phyloP scores from a whole-genome alignment of 2,329 filamentous ascomycete species.

The Balansia obtecta region DNA sequence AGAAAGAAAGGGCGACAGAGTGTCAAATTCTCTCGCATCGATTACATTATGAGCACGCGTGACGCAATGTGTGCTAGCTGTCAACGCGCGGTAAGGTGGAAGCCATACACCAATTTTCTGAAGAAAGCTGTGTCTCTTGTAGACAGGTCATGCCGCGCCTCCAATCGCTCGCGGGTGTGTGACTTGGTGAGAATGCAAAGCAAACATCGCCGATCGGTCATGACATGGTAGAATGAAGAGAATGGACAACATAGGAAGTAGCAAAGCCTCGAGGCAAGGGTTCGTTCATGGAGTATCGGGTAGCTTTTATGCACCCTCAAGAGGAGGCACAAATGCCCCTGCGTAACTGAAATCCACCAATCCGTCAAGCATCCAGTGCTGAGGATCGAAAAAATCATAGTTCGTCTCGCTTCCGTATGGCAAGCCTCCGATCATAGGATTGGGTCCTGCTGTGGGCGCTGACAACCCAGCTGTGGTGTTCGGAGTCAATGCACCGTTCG shows the following conservation, averaged over 20 bases:
- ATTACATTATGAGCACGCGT: too few relatives aligned
- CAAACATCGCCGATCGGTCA: not conserved
- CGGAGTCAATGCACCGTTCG: conserved; percentile 41
- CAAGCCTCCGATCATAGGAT: conserved; percentile 34
- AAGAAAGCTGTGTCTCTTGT: not conserved
- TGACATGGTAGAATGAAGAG: not conserved
- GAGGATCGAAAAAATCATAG: conserved; percentile 82
- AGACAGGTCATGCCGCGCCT: too few relatives aligned
- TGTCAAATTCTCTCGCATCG: too few relatives aligned
- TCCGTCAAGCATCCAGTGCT: conserved; percentile 89
- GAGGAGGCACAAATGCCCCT: conserved; percentile 35
- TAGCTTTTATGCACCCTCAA: conserved; percentile 35
- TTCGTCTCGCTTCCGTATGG: conserved; percentile 53
- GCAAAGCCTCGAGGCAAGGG: not conserved
- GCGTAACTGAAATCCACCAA: conserved; percentile 67
- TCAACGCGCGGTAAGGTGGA: not conserved
- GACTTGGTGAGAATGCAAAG: too few relatives aligned
- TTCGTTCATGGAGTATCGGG: too few relatives aligned
- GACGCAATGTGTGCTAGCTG: not conserved
- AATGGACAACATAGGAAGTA: not conserved
- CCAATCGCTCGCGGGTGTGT: too few relatives aligned
- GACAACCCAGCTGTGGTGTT: conserved; percentile 31
- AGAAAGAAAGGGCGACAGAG: too few relatives aligned
- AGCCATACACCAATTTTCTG: not conserved
- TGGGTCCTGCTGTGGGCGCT: conserved; percentile 25